phyloP scores from a whole-genome alignment of 2,329 filamentous ascomycete genomes.

The Chrysoporthe puriensis region DNA sequence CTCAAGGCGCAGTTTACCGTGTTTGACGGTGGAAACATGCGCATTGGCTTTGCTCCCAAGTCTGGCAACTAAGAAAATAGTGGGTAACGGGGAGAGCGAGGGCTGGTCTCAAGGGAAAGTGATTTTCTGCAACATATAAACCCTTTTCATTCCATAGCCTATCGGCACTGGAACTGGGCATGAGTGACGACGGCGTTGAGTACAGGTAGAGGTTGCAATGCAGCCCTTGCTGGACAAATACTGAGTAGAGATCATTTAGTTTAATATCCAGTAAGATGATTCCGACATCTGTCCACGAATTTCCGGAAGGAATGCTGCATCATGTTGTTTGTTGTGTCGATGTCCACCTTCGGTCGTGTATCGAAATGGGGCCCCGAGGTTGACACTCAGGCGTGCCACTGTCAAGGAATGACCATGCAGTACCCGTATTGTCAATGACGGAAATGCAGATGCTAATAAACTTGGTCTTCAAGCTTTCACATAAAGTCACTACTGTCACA shows the following conservation, averaged over 20 bases:
- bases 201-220: conserved; percentile 9
- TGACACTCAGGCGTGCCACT: too few species aligned
- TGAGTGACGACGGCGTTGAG: conserved; percentile 8
- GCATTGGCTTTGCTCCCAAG: conserved; percentile 53
- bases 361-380: too few species aligned
- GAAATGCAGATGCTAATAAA: not conserved
- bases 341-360: not conserved
- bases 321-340: not conserved
- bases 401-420: too few species aligned
- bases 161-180: not conserved
- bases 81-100: too few species aligned
- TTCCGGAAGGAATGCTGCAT: too few species aligned
- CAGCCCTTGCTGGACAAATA: conserved; percentile 3
- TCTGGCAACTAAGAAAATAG: conserved; percentile 9
- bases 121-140: not conserved
- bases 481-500: not conserved
- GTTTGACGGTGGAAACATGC: conserved; percentile 55
- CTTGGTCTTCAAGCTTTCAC: not conserved
- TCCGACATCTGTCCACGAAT: not conserved
- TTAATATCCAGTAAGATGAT: not conserved
- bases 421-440: not conserved
- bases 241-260: not conserved
- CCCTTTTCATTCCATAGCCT: not conserved
- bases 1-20: conserved; percentile 71
- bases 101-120: too few species aligned